Evolutionary conservation across 2,329 filamentous ascomycete species (phyloP), one percentile per base, ranked within the genome.

Genomic region (Aspergillus nomiae): DNA sequence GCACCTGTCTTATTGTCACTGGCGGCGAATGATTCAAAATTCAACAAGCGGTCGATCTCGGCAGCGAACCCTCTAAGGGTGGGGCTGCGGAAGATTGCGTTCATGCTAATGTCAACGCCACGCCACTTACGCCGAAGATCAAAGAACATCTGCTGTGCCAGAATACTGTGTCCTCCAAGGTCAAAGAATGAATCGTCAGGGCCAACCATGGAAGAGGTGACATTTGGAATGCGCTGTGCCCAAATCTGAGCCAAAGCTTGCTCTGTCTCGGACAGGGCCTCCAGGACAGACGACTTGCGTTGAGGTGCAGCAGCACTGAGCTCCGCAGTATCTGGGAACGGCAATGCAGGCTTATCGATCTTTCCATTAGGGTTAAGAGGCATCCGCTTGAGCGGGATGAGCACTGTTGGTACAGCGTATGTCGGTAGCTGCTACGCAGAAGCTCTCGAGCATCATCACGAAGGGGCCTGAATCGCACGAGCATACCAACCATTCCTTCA

Each of bases 291-390:
- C 62, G 74, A 84, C 75, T 74, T 79, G 71, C 82, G 78, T 59
- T 82, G 80, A 36, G 80, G 81, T 61, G 83, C 82, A 4, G 85
- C 86, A 34, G 86, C 84, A 54, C 85, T 84, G 38, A 90, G 83
- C 70, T 91, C 85, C 14, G 87, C 86, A 28, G 87, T 87, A 76
- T 94, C 92, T 45, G 88, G 94, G 85, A 94, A 95, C 0, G 92
- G 92, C 58, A 96, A 82, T 2, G 87, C 87, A 16, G 91, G 89
- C 77, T 89, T 90, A 77, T 96, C 92, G 48, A 94, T 87, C 79
- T 95, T 95, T 70, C 91, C 90, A 69, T 93, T 93, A n/a, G 90
- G 90, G 75, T 92, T 94, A n/a, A 94, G 78, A 1, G 91, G 91
- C 66, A 94, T 85, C 61, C 88, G 87, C 64, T 87, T 84, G 61